Percentiles rank a stretch among this genome's conserved stretches.
phyloP scores from a whole-genome alignment of 2,329 filamentous ascomycete species.

The Venturia nashicola region DNA sequence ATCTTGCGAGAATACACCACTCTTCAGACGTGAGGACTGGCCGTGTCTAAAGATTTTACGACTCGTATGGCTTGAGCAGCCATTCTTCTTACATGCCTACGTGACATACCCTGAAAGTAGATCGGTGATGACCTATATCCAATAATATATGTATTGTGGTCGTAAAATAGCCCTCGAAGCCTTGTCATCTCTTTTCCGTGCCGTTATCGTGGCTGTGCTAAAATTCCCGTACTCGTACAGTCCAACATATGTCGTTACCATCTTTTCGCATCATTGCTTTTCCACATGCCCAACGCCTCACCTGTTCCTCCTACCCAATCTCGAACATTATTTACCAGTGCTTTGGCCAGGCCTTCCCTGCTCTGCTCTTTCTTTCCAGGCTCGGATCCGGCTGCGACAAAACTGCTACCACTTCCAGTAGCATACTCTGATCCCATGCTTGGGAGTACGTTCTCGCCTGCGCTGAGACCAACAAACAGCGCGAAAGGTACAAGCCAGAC shows the following conservation, averaged over 20 bases:
- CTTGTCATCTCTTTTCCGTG: neutral
- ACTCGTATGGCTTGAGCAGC: too few relatives aligned
- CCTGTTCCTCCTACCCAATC: conserved; percentile 54
- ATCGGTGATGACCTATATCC: neutral
- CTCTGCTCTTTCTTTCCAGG: conserved; percentile 17
- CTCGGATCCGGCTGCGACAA: conserved; percentile 31
- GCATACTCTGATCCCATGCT: conserved; percentile 74
- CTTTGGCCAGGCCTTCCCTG: conserved; percentile 42
- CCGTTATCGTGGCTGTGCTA: neutral
- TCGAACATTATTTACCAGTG: conserved; percentile 45
- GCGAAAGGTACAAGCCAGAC: conserved; percentile 96
- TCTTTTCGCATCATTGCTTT: neutral
- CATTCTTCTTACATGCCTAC: too few relatives aligned
- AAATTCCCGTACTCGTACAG: neutral
- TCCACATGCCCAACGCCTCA: conserved; percentile 43
- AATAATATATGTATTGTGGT: neutral
- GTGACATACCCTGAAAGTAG: neutral
- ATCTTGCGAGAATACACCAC: too few relatives aligned
- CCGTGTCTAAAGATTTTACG: too few relatives aligned
- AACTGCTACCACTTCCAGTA: conserved; percentile 43
- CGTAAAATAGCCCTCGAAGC: neutral
- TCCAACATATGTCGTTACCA: neutral
- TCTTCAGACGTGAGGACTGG: too few relatives aligned
- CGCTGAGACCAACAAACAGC: conserved; percentile 85
- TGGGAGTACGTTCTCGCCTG: conserved; percentile 87